These are phyloP conservation scores for Lecanicillium sp. DNA, from an alignment of 2,329 filamentous ascomycete species.

Conservation along the genomic window DNA sequence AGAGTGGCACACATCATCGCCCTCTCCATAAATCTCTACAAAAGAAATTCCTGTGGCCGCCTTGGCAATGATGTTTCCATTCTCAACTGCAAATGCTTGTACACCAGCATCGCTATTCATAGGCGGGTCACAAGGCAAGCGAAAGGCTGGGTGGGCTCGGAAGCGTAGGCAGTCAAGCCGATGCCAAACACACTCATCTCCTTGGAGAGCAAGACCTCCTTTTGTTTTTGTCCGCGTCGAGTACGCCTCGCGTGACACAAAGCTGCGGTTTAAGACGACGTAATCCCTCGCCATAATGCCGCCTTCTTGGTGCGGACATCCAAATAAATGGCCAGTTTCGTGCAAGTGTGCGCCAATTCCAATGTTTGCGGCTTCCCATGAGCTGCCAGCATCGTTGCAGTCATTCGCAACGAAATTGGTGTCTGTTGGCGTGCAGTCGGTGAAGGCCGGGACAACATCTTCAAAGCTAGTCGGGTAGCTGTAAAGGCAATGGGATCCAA, in stretches of 20 bases:
- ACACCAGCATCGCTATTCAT: conserved; percentile 63
- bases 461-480: conserved; percentile 86
- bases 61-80: conserved; percentile 65
- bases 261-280: conserved; percentile 73
- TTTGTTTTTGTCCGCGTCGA: conserved; percentile 80
- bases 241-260: conserved; percentile 72
- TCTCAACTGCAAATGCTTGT: conserved; percentile 79
- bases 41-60: conserved; percentile 77
- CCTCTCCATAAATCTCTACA: conserved; percentile 72
- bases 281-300: conserved; percentile 94
- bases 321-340: conserved; percentile 83
- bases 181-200: conserved; percentile 89
- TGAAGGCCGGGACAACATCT: conserved; percentile 82
- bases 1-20: conserved; percentile 69
- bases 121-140: conserved; percentile 65
- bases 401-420: conserved; percentile 75
- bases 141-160: conserved; percentile 83
- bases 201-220: conserved; percentile 63
- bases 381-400: conserved; percentile 77
- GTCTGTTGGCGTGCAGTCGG: conserved; percentile 84
- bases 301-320: conserved; percentile 79
- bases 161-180: conserved; percentile 82
- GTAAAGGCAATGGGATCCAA: conserved; percentile 85
- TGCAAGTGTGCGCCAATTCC: conserved; percentile 90
- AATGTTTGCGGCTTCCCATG: conserved; percentile 91